Conservation (phyloP, 768 basidiomycete species). For the Lactarius akahatsu region DNA sequence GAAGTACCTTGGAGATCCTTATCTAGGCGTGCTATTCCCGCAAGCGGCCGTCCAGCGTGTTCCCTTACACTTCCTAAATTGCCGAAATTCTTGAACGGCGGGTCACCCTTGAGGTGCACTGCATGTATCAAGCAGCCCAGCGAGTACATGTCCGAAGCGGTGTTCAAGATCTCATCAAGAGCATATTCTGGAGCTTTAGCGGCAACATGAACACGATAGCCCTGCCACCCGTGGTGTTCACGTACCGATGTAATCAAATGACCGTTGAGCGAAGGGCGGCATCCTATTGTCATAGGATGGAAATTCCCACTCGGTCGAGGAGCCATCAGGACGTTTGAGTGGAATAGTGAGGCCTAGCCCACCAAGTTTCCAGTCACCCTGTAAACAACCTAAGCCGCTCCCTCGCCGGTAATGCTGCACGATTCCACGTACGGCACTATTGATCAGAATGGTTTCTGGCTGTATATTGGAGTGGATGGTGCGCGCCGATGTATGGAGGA, state of each 20-base stretch:
- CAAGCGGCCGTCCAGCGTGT: conserved; percentile 60
- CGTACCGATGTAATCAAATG: conserved; percentile 92
- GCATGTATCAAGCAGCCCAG: conserved; percentile 90
- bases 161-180: conserved; percentile 80
- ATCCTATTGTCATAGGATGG: conserved; percentile 82
- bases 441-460: conserved; percentile 86
- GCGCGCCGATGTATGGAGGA: conserved; percentile 89
- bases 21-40: conserved; percentile 66
- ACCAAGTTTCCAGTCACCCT: conserved; percentile 99
- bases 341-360: conserved; percentile 88
- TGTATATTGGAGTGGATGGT: conserved; percentile 90
- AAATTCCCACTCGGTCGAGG: conserved; percentile 83
- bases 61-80: conserved; percentile 69
- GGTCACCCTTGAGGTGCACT: conserved; percentile 83
- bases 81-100: conserved; percentile 86
- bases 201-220: background rate
- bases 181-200: conserved; percentile 89
- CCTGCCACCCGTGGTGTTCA: background rate
- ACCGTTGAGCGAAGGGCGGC: conserved; percentile 81
- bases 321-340: conserved; percentile 63
- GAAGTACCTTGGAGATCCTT: conserved; percentile 66
- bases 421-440: conserved; percentile 67
- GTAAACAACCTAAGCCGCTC: conserved; percentile 8
- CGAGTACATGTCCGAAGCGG: conserved; percentile 91
- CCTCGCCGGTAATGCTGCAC: conserved; percentile 11